Base-by-base conservation (phyloP, 2,329 filamentous ascomycete species). In the Xylariales sp. region DNA sequence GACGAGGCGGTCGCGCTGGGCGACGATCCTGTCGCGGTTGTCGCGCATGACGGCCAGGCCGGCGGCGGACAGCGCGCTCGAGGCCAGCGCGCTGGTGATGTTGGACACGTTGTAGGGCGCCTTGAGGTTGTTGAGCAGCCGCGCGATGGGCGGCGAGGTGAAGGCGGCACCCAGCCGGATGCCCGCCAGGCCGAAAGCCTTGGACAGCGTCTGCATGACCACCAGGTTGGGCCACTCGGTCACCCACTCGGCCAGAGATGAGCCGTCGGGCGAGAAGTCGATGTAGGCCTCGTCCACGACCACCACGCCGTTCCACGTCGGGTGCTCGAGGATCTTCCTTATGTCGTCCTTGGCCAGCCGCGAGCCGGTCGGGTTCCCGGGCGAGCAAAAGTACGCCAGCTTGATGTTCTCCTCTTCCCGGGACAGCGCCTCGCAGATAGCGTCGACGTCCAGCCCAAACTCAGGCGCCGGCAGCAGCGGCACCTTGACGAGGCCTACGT, bases 161-260 rank as follows among this genome's bases (percentile, higher is more conserved):
- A 96, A 98, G 1, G 88, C 88, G 6, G 82, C 86, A 32, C 93
- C 93, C 1, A 98, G 74, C 13, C 93, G 76, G 57, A 98, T 95
- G 35, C 91, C 93, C 4, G 93, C 93, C 55, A 98, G 77, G 19
- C 93, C 93, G 56, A 98, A 98, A 0, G 89, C 93, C 63, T 98
- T 98, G 54, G 87, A 95, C n/a, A 97, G 74, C 1, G 93, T 98
- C 70, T 98, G 93, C 87, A 97, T 88, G 40, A 98, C 90, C 14
- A 96, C 89, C 18, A 98, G 72, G 62, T 98, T 98, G 35, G 91
- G 90, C 79, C 87, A 94, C 55, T 95, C 89, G 24, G 77, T 72
- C 1, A 95, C 90, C 84, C 88, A 95, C 63, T 95, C 87, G 18
- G 93, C 91, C 18, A 97, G 74, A 48, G 86, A 94, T 29, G 86